Conservation (phyloP, 139 green algal species). For the Bryopsis sp. region DNA sequence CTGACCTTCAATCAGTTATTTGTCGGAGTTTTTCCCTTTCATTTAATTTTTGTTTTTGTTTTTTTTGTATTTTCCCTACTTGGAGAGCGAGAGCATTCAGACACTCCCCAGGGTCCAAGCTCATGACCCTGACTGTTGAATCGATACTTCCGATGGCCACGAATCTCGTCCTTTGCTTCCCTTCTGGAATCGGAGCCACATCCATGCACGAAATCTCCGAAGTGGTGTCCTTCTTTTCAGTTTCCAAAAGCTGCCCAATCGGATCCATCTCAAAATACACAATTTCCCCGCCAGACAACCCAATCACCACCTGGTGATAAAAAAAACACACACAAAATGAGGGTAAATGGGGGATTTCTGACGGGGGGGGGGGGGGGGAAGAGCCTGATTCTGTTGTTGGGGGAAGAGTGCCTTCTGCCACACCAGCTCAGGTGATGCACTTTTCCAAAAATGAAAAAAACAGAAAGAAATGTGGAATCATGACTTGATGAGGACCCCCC, state of each 20-base stretch:
- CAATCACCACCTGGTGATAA: neutral
- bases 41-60: no score
- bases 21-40: no score
- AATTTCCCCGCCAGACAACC: constrained; percentile 67
- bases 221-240: constrained; percentile 84
- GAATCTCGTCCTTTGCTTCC: constrained; percentile 64
- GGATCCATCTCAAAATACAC: constrained; percentile 94
- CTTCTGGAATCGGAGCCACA: constrained; percentile 71
- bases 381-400: neutral
- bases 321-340: neutral
- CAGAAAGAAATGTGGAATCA: constrained; percentile 2
- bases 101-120: constrained; percentile 71
- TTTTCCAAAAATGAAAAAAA: no score
- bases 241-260: constrained; percentile 79
- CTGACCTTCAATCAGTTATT: no score
- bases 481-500: neutral
- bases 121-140: constrained; percentile 78
- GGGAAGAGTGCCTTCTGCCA: no score
- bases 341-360: neutral
- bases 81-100: constrained; percentile 58
- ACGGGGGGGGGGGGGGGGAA: constrained; percentile 17
- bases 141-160: constrained; percentile 82
- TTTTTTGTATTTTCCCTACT: constrained; percentile 16
- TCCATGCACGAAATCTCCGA: constrained; percentile 82
- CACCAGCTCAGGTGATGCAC: no score